Conservation (phyloP, 306 rosid genomes). For the Trifolium repens region DNA sequence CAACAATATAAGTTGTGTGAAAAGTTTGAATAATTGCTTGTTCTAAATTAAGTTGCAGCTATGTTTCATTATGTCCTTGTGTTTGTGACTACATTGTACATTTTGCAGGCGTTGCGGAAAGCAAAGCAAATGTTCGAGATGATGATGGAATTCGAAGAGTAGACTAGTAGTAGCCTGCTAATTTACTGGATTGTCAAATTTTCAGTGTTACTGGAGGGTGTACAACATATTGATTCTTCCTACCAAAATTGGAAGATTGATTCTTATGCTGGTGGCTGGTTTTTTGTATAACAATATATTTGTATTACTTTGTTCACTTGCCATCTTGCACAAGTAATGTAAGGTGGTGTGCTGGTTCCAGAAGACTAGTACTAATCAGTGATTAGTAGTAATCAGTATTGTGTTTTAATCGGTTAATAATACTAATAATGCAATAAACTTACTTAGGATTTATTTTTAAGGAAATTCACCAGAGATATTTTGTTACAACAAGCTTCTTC, state of each 20-base stretch:
- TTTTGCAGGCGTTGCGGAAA: constrained; percentile 48
- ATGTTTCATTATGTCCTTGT: background rate
- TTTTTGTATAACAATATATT: background rate
- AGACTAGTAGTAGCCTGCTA: background rate
- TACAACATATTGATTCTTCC: background rate
- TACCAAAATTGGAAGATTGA: background rate
- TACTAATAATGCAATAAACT: too few species aligned
- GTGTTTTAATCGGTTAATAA: too few species aligned
- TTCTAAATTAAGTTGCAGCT: background rate
- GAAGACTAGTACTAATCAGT: too few species aligned
- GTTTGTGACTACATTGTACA: constrained; percentile 17
- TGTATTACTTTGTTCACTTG: too few species aligned
- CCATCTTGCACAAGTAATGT: too few species aligned
- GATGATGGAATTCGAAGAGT: constrained; percentile 21
- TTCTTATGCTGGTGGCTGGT: background rate
- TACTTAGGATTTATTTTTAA: too few species aligned
- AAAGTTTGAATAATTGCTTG: constrained; percentile 4
- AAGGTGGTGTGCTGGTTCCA: too few species aligned
- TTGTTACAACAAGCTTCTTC: too few species aligned
- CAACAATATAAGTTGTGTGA: background rate
- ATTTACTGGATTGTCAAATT: background rate
- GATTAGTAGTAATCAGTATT: too few species aligned
- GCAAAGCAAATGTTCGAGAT: constrained; percentile 2
- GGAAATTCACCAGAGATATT: too few species aligned
- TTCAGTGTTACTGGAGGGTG: background rate